Base-by-base conservation (phyloP, 1,139 yeast species). In the Blastobotrys proliferans region DNA sequence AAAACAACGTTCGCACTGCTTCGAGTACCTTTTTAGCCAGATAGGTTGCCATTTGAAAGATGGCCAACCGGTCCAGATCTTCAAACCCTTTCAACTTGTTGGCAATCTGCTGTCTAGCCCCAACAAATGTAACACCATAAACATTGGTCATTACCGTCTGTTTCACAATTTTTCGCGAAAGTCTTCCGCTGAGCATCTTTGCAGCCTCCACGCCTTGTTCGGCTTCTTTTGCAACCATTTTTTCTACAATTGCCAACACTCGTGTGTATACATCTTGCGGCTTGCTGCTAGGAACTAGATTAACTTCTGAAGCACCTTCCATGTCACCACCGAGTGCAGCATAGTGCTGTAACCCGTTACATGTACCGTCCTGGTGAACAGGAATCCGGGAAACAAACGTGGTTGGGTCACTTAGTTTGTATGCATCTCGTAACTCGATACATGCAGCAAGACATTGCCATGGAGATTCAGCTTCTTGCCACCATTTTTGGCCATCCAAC, bases 111-210 rank as follows among this genome's bases (percentile, higher is more conserved):
- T 81, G 82, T 21, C 87, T 77, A 0, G 97, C 98, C 16, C 99
- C 99, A 50, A 87, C 77, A 61, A 77, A 87, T 0, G 99, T 92
- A 10, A 92, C 99, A 55, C 99, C 99, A 61, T 94, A 92, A 34
- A 92, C 99, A 57, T 88, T 90, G 1, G 99, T 92, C 99, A 92
- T 92, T 24, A 92, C 98, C 0, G 98, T 87, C 64, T 92, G 97
- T 62, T 92, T 92, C 38, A 92, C 95, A 38, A 92, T 83, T 62
- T 90, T 90, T 57, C 99, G 76, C 19, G 82, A 76, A 49, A 92
- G 76, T 51, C 79, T 75, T 43, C 82, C 86, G n/a, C 37, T 14
- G 18, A 41, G 11, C 16, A 21, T 9, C 26, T 20, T n/a, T 0
- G 92, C 92, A 47, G 67, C 60, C 35, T 66, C 70, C 45, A 67